phyloP scores from a whole-genome alignment of 129 eudicot genomes.

The Flaveria robusta region DNA sequence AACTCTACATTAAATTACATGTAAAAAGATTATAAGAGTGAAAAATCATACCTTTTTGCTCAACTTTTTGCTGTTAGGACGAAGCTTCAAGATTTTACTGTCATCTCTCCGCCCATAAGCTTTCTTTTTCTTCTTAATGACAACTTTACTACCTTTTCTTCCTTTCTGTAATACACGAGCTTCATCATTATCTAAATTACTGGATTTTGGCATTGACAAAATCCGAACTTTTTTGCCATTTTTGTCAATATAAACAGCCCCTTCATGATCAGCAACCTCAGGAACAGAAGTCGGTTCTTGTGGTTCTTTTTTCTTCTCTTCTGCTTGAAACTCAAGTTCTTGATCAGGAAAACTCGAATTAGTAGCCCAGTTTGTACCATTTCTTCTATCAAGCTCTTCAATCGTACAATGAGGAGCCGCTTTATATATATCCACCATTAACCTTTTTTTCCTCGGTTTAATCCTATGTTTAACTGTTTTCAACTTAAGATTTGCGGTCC shows the following conservation, averaged over 20 bases:
- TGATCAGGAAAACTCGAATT: constrained; percentile 45
- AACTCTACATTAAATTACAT: not conserved
- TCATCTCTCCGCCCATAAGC: constrained; percentile 32
- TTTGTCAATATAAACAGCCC: constrained; percentile 75
- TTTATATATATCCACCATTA: constrained; percentile 66
- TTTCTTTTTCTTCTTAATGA: constrained; percentile 38
- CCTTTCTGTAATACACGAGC: constrained; percentile 37
- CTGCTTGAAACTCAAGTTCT: constrained; percentile 41
- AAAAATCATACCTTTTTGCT: constrained; percentile 45
- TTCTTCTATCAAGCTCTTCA: constrained; percentile 87
- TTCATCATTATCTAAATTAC: constrained; percentile 21
- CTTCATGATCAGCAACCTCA: constrained; percentile 51
- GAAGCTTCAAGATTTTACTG: constrained; percentile 36
- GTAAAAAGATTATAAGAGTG: not conserved
- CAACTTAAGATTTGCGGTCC: constrained; percentile 40
- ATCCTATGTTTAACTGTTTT: constrained; percentile 53
- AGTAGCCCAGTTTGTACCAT: constrained; percentile 77
- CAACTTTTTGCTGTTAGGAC: constrained; percentile 28
- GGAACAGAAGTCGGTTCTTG: constrained; percentile 14
- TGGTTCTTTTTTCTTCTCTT: constrained; percentile 30
- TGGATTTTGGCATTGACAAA: constrained; percentile 47
- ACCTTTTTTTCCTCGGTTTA: constrained; percentile 65
- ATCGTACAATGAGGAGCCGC: constrained; percentile 69
- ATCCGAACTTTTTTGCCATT: constrained; percentile 81
- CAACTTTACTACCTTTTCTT: constrained; percentile 40